These are phyloP conservation scores for Citrus hindsii DNA, from an alignment of 345 rosid species.

Conservation along the genomic window DNA sequence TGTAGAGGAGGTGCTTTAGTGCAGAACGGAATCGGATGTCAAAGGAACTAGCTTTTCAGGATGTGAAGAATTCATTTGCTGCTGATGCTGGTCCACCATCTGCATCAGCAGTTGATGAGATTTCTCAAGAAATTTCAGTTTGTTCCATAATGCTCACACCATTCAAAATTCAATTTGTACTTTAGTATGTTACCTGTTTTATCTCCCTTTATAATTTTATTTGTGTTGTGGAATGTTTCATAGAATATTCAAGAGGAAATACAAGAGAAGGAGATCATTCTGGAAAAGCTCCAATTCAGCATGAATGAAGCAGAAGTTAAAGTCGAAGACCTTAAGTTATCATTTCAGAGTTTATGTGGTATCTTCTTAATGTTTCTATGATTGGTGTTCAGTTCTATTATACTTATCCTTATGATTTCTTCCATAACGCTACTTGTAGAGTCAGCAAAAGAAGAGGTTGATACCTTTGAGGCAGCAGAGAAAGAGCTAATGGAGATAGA, in stretches of 20 bases:
- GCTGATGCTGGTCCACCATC: constrained; percentile 41
- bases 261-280: constrained; percentile 40
- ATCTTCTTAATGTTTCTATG: constrained; percentile 11
- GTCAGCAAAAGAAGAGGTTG: constrained; percentile 69
- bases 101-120: constrained; percentile 69
- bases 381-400: not conserved
- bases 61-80: constrained; percentile 47
- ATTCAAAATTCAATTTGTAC: constrained; percentile 3
- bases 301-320: constrained; percentile 56
- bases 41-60: constrained; percentile 56
- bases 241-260: constrained; percentile 58
- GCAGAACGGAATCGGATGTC: constrained; percentile 44
- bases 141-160: constrained; percentile 26
- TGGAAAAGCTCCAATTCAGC: constrained; percentile 43
- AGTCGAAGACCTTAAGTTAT: constrained; percentile 50
- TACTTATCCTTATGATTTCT: not conserved
- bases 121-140: constrained; percentile 75
- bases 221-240: constrained; percentile 11
- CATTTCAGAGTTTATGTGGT: constrained; percentile 72
- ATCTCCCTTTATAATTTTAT: not conserved
- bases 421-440: constrained; percentile 33
- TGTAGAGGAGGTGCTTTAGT: constrained; percentile 52
- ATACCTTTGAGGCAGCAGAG: constrained; percentile 77
- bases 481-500: constrained; percentile 67
- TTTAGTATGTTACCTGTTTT: constrained; percentile 9